Percentiles rank a stretch among this genome's conserved stretches.
phyloP scores from a whole-genome alignment of 371 early-diverging fungal genomes.

The Umbelopsis sp. region DNA sequence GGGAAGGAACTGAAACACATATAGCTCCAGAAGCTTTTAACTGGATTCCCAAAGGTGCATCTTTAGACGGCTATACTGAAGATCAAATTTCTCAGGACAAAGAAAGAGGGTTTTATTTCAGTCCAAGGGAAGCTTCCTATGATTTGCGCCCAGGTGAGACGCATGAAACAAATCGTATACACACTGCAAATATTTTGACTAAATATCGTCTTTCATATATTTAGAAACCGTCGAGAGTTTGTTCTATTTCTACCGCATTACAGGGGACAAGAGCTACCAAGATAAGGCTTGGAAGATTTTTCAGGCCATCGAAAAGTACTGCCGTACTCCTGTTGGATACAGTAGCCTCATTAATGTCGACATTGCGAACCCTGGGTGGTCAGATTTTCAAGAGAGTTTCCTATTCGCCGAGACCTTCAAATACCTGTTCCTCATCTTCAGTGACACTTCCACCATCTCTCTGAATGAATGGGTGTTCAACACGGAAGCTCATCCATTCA shows the following conservation, averaged over 20 bases:
- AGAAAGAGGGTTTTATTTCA: constrained; percentile 14
- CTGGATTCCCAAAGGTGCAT: constrained; percentile 41
- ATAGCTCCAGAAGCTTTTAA: constrained; percentile 52
- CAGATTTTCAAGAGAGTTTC: constrained; percentile 53
- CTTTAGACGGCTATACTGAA: background rate
- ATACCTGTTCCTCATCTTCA: constrained; percentile 88
- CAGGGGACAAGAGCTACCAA: constrained; percentile 71
- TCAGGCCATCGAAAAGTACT: constrained; percentile 67
- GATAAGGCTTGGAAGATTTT: constrained; percentile 77
- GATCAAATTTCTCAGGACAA: background rate
- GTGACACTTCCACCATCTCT: constrained; percentile 59
- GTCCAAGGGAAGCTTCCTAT: constrained; percentile 28
- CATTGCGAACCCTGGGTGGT: constrained; percentile 35
- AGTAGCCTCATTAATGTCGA: constrained; percentile 51
- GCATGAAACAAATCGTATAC: background rate
- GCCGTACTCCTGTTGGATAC: constrained; percentile 63
- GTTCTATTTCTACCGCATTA: constrained; percentile 74
- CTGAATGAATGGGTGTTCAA: constrained; percentile 80
- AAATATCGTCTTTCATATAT: constrained; percentile 21
- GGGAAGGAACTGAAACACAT: constrained; percentile 43
- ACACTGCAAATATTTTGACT: background rate
- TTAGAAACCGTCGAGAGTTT: constrained; percentile 80
- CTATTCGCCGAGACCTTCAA: constrained; percentile 93
- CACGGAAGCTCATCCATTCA: constrained; percentile 82
- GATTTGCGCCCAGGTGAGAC: constrained; percentile 61